These are phyloP conservation scores for Paspalum vaginatum DNA, from an alignment of 176 grass and related monocot species.

Conservation along the genomic window DNA sequence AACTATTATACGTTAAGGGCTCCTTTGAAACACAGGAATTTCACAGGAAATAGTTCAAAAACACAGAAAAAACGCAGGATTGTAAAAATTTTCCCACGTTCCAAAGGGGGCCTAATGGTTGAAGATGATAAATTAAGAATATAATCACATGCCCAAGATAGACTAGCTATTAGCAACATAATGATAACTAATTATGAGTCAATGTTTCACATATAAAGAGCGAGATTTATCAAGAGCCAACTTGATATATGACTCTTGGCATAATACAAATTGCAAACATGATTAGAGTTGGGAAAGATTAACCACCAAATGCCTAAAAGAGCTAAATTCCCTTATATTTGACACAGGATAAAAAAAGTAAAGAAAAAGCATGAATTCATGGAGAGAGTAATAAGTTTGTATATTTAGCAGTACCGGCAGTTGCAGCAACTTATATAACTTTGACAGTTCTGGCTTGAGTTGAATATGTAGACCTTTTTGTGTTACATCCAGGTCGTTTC, in stretches of 20 bases:
- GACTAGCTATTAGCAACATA: conserved; percentile 3
- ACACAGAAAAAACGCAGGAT: too few relatives aligned
- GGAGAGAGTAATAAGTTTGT: conserved; percentile 26
- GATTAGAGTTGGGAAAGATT: conserved; percentile 34
- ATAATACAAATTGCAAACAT: background rate
- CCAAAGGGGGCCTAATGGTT: too few relatives aligned
- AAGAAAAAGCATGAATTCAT: conserved; percentile 15
- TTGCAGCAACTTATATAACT: conserved; percentile 65
- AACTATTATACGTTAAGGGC: conserved; percentile 22
- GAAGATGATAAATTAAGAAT: conserved; percentile 22
- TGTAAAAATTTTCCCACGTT: too few relatives aligned
- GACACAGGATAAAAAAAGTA: conserved; percentile 12
- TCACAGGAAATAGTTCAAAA: too few relatives aligned
- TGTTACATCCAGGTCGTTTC: conserved; percentile 54
- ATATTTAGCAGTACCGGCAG: conserved; percentile 63
- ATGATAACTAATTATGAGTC: background rate
- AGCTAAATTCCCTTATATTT: conserved; percentile 2
- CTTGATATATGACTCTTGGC: background rate
- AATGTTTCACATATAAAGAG: conserved; percentile 3
- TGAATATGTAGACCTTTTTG: conserved; percentile 69
- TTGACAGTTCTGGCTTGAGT: conserved; percentile 68
- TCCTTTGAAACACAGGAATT: too few relatives aligned
- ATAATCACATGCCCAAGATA: conserved; percentile 13
- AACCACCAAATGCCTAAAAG: conserved; percentile 10
- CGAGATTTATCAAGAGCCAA: conserved; percentile 16